Evolutionary conservation across 345 rosid species (phyloP).

Genomic region (Populus davidiana): DNA sequence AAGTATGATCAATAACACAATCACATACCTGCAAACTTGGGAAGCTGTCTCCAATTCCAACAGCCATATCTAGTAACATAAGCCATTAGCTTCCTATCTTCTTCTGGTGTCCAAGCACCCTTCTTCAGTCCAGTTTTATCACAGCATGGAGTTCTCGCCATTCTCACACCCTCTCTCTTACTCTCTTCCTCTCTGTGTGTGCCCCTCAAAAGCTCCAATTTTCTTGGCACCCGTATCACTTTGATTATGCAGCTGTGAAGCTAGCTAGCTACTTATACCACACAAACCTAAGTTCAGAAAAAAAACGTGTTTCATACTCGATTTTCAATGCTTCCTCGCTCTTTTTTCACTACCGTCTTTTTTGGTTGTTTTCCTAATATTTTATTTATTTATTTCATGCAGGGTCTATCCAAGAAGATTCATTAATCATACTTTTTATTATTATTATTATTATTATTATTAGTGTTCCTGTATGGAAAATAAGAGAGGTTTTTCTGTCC

Average conservation of each 20-base stretch:
- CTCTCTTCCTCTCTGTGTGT: background rate
- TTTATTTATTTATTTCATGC: background rate
- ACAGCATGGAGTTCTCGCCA: slow-evolving; percentile 53
- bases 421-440: background rate
- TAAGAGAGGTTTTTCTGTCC: background rate
- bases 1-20: too few species aligned
- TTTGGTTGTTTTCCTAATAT: background rate
- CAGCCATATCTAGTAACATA: slow-evolving; percentile 50
- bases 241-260: background rate
- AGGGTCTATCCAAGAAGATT: background rate
- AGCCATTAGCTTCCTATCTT: slow-evolving; percentile 45
- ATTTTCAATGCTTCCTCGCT: too few species aligned
- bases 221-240: background rate
- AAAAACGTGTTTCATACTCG: slow-evolving; percentile 28
- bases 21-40: slow-evolving; percentile 51
- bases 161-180: slow-evolving; percentile 4
- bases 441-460: too few species aligned
- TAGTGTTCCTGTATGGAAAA: background rate
- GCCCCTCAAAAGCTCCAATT: background rate
- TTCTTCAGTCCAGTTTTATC: slow-evolving; percentile 47
- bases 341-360: too few species aligned
- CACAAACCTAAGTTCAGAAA: background rate
- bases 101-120: slow-evolving; percentile 65
- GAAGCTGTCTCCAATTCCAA: slow-evolving; percentile 66
- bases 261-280: slow-evolving; percentile 14